A percentile compares a stretch with the other conserved stretches of the same genome.
Conservation (phyloP, 2,329 filamentous ascomycete species). For the Botrytis porri region DNA sequence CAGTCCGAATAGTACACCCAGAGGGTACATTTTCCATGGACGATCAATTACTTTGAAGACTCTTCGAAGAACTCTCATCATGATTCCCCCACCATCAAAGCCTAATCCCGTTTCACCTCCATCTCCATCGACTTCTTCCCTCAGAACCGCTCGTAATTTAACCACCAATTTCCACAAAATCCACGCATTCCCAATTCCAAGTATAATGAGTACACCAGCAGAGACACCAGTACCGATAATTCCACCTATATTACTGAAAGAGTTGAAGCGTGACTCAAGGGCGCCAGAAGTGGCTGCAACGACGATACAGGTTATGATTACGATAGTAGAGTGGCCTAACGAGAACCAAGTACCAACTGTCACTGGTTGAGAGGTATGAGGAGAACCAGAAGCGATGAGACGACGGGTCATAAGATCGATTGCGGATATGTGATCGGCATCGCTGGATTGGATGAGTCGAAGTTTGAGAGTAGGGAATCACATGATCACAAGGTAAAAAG, state of each 20-base stretch:
- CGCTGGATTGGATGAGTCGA: slow-evolving; percentile 38
- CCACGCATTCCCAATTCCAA: slow-evolving; percentile 82
- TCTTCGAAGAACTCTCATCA: slow-evolving; percentile 67
- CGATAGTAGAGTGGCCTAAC: slow-evolving; percentile 89
- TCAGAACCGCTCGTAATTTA: slow-evolving; percentile 63
- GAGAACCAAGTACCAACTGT: slow-evolving; percentile 95
- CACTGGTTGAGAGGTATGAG: slow-evolving; percentile 64
- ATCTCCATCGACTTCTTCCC: slow-evolving; percentile 33
- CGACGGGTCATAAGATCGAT: slow-evolving; percentile 95
- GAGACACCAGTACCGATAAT: slow-evolving; percentile 89
- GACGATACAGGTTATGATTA: slow-evolving; percentile 83
- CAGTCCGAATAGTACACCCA: slow-evolving; percentile 84
- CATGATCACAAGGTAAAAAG: neutral
- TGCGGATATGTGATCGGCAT: slow-evolving; percentile 86
- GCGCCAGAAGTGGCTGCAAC: slow-evolving; percentile 89
- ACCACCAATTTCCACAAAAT: slow-evolving; percentile 76
- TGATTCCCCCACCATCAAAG: slow-evolving; percentile 72
- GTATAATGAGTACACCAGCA: slow-evolving; percentile 74
- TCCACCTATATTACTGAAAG: slow-evolving; percentile 75
- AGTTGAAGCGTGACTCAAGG: slow-evolving; percentile 74
- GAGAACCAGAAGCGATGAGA: slow-evolving; percentile 63
- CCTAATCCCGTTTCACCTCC: slow-evolving; percentile 47
- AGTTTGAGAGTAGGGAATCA: neutral
- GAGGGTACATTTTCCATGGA: slow-evolving; percentile 94
- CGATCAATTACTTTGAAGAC: slow-evolving; percentile 72